Evolutionary conservation across 2,329 filamentous ascomycete species (phyloP), one percentile per base, ranked within the genome.

Genomic region (Aspergillus brasiliensis): DNA sequence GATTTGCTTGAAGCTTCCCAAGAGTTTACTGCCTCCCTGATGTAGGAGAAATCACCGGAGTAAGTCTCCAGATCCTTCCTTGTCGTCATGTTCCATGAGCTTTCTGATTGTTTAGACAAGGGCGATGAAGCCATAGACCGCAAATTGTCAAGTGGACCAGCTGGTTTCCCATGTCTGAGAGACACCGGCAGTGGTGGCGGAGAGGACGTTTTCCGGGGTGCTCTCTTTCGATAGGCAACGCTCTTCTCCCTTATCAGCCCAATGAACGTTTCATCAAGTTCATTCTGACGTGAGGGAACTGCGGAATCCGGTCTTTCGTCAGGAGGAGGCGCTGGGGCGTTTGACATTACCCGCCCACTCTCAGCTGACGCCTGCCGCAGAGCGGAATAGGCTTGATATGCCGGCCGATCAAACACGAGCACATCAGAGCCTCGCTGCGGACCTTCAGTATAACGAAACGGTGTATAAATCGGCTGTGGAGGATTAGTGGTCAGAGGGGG

Each of bases 1-100:
- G 70, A 66, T 52, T 78, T 75, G 13, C 80, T 78, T 3, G 77
- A 69, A 48, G 71, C 70, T 65, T 85, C 82, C 82, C 81, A 85
- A 5, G 73, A 65, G 49, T 75, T 70, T 6, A 78, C 66, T 13
- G 72, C 70, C 49, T 77, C 70, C 48, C 75, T 70, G 15, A 82
- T 79, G 60, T 79, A 82, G 27, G 65, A 65, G 51, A 82, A 81
- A 58, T 80, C 73, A 59, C 79, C 76, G 1, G 74, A 63, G 34
- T 77, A 72, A 6, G 70, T 69, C n/a, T 71, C 65, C 13, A 80
- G 62, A 25, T 71, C 71, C 48, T 71, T 71, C 19, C 69, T 69
- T 28, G 72, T 72, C 1, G 69, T 71, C 11, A 69, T 62, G 56
- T 75, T 71, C 65, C 69, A 73, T 2, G 73, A 63, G 60, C 71